Evolutionary conservation across 2,329 filamentous ascomycete species (phyloP).

Genomic region (Fusarium longipes): DNA sequence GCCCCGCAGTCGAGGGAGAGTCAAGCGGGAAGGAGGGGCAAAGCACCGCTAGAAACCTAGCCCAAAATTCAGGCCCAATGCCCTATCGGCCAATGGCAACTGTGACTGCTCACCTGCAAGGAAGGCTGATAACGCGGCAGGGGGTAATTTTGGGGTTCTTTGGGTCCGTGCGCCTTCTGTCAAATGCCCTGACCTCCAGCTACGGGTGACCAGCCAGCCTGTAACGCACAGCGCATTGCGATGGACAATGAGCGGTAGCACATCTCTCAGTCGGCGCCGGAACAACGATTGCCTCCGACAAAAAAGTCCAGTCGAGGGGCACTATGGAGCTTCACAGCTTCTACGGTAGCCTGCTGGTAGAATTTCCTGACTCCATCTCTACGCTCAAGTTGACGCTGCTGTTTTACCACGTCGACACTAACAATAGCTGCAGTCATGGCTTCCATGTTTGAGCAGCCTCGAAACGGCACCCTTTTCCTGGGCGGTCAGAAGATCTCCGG

Average conservation of each 20-base stretch:
- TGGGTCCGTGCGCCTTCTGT: conserved; percentile 40
- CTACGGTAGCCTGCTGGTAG: conserved; percentile 46
- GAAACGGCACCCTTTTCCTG: conserved; percentile 96
- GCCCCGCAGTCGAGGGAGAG: conserved; percentile 45
- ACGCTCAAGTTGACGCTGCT: conserved; percentile 45
- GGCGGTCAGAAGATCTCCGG: conserved; percentile 98
- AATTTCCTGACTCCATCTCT: conserved; percentile 48
- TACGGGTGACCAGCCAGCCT: conserved; percentile 8
- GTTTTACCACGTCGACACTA: conserved; percentile 41
- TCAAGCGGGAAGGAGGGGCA: conserved; percentile 45
- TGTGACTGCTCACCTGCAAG: conserved; percentile 20
- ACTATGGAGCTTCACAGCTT: conserved; percentile 47
- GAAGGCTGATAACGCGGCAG: conserved; percentile 33
- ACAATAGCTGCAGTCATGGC: conserved; percentile 71
- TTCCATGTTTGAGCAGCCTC: conserved; percentile 94
- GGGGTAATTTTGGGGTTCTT: conserved; percentile 33
- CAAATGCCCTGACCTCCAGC: conserved; percentile 31
- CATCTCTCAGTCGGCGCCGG: conserved; percentile 38
- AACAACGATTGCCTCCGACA: conserved; percentile 45
- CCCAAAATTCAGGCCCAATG: conserved; percentile 45
- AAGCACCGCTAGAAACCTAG: conserved; percentile 33
- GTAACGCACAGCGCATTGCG: conserved; percentile 7
- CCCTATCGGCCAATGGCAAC: conserved; percentile 41
- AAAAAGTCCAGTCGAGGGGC: conserved; percentile 47
- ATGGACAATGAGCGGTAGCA: not conserved